A percentile compares a stretch with the other conserved stretches of the same genome.
Evolutionary conservation across 73 alveolate species (phyloP).

Genomic region (Blepharisma japonicum): DNA sequence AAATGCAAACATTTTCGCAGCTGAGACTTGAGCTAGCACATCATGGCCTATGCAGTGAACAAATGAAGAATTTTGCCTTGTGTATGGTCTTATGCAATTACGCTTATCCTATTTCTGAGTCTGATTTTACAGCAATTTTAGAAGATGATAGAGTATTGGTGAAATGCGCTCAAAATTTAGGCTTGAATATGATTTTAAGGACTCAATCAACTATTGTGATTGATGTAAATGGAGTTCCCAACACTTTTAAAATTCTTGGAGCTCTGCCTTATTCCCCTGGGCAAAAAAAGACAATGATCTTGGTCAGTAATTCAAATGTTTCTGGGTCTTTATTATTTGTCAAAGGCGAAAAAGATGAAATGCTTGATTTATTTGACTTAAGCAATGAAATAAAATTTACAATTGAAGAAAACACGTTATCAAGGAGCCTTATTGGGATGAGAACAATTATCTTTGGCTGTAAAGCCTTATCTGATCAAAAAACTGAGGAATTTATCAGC

Average conservation of each 20-base stretch:
- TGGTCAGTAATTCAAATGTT: background rate
- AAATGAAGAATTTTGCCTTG: background rate
- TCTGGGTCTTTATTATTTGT: background rate
- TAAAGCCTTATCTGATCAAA: background rate
- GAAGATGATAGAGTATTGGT: slow-evolving; percentile 11
- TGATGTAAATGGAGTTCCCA: background rate
- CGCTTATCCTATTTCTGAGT: background rate
- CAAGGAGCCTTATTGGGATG: slow-evolving; percentile 1
- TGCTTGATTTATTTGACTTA: slow-evolving; percentile 9
- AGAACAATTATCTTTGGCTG: background rate
- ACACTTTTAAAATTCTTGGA: background rate
- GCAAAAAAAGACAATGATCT: background rate
- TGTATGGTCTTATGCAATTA: slow-evolving; percentile 9
- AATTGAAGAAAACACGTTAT: slow-evolving; percentile 2
- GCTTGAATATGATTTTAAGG: background rate
- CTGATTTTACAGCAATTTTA: background rate
- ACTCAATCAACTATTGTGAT: background rate
- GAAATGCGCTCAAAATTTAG: background rate
- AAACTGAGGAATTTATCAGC: background rate
- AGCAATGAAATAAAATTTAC: background rate
- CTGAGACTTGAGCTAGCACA: no score
- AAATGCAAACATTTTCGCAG: no score
- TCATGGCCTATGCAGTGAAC: no score
- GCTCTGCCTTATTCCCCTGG: background rate
- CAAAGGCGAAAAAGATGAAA: slow-evolving; percentile 14